Base-by-base conservation (phyloP, 2,329 filamentous ascomycete species). In the Knufia petricola region DNA sequence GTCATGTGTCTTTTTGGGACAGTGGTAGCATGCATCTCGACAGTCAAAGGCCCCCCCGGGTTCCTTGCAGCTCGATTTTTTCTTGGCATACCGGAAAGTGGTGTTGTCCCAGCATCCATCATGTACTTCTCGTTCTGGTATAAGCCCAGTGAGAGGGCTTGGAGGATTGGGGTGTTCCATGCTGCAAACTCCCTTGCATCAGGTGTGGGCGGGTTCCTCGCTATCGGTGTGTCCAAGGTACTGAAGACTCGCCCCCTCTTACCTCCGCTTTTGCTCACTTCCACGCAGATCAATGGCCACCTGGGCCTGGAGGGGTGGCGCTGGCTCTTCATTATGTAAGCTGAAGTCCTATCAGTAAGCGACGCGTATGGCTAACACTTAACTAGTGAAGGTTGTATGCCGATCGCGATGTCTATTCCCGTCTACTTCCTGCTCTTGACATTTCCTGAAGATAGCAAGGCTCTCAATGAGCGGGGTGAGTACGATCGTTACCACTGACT, bases 1-100 rank as follows among this genome's bases (percentile, higher is more conserved):
- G 73, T 77, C 56, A 76, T 72, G 66, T 48, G 69, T 32, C 55
- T 59, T 49, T 62, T 64, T 61, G 59, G 59, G 31, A 43, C 56
- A 17, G 55, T 61, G n/a, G 59, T 57, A 48, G 60, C 48, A 45
- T 46, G 30, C 23, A 49, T 57, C 15, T 46, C 47, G 9, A 53
- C 51, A 9, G 40, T 48, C 20, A 46, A 52, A 17, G 53, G 47
- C 38, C 32, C 37, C n/a, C 41, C 43, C 3, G 53, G 56, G 17
- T 37, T 58, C 17, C 43, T 52, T 20, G 49, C 55, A 13, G 55
- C 50, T n/a, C 51, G 56, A 3, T 58, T 58, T 47, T 52, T 57
- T 15, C 53, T 58, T 13, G 56, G 56, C 1, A 39, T 58, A 2
- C 56, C 56, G 10, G 56, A 58, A 43, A 46, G 55, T 10, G 56